These are phyloP conservation scores for Penicillium antarcticum DNA, from an alignment of 495 filamentous ascomycete genomes.

Conservation along the genomic window DNA sequence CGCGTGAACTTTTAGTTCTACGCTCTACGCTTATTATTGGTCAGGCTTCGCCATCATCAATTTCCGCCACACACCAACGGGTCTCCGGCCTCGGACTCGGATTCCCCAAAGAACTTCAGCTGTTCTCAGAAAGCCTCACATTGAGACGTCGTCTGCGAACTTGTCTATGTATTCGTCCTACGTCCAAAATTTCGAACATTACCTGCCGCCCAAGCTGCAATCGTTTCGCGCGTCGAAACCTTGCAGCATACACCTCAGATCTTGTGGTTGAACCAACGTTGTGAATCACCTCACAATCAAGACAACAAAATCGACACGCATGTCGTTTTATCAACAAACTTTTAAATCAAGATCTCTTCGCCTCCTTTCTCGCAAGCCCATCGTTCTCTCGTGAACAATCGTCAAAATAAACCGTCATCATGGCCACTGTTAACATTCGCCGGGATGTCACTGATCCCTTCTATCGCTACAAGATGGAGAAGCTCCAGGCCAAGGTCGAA, in stretches of 20 bases:
- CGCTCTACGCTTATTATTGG: conserved; percentile 2
- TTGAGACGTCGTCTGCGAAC: conserved; percentile 31
- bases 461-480: conserved; percentile 99
- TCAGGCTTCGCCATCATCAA: conserved; percentile 27
- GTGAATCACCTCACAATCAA: conserved; percentile 29
- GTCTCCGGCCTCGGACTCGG: conserved; percentile 31
- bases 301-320: conserved; percentile 51
- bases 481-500: conserved; percentile 96
- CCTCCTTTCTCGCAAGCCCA: conserved; percentile 25
- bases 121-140: conserved; percentile 41
- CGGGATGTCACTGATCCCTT: conserved; percentile 98
- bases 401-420: conserved; percentile 52
- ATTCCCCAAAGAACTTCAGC: conserved; percentile 30
- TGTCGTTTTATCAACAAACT: conserved; percentile 50
- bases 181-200: conserved; percentile 73
- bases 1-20: conserved; percentile 22
- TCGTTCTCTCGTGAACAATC: conserved; percentile 19
- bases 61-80: conserved; percentile 11
- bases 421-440: conserved; percentile 95
- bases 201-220: conserved; percentile 89
- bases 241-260: conserved; percentile 77
- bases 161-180: conserved; percentile 82
- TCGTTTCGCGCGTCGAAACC: conserved; percentile 87
- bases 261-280: conserved; percentile 71
- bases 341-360: conserved; percentile 40